phyloP scores from a whole-genome alignment of 2,329 filamentous ascomycete genomes.

The Microsporum audouinii region DNA sequence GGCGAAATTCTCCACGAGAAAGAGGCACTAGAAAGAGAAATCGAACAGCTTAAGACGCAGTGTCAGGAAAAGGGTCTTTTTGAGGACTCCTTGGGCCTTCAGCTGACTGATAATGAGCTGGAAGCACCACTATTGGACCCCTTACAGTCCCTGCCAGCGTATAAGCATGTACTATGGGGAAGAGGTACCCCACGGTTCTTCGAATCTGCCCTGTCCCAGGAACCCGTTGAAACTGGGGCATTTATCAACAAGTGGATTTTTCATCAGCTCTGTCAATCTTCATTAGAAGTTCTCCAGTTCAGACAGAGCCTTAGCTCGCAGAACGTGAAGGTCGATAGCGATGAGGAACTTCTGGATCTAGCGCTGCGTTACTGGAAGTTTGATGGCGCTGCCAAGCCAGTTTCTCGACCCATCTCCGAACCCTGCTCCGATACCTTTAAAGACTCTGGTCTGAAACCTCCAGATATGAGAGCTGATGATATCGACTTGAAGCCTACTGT shows the following conservation, averaged over 20 bases:
- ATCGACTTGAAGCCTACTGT: neutral
- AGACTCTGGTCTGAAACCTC: neutral
- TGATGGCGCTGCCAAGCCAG: conserved; percentile 1
- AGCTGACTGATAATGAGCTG: neutral
- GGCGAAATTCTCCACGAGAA: conserved; percentile 17
- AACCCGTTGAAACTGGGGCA: conserved; percentile 12
- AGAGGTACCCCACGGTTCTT: conserved; percentile 16
- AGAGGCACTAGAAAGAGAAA: conserved; percentile 14
- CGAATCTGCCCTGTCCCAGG: conserved; percentile 11
- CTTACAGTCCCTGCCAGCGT: neutral
- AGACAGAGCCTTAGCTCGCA: conserved; percentile 17
- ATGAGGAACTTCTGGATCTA: neutral
- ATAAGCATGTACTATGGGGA: conserved; percentile 2
- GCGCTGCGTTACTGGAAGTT: neutral
- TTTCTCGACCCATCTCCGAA: neutral
- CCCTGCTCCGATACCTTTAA: neutral
- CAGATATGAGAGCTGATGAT: neutral
- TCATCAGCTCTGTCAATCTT: conserved; percentile 23
- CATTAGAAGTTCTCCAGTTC: conserved; percentile 18
- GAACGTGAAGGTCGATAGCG: conserved; percentile 9
- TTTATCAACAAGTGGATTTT: conserved; percentile 26
- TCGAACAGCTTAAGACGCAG: conserved; percentile 14
- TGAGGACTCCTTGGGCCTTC: neutral
- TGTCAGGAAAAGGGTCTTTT: conserved; percentile 16
- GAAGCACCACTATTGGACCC: neutral